Evolutionary conservation across 2,329 filamentous ascomycete species (phyloP).

Genomic region (Penicillium sp.): DNA sequence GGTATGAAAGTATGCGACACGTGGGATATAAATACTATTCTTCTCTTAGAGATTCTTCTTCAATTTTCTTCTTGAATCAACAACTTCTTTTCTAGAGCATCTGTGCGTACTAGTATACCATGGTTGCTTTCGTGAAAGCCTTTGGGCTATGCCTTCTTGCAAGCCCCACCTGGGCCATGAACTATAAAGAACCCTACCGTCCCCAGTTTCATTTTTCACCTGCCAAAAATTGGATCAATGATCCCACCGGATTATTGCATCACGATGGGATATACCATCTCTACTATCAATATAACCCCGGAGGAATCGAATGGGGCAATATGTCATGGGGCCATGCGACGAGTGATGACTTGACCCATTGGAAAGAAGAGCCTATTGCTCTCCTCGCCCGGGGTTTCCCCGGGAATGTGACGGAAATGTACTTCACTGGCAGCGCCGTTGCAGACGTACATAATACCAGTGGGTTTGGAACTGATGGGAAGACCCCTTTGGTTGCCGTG

Average conservation of each 20-base stretch:
- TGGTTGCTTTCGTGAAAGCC: not conserved
- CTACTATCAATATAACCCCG: slow-evolving; percentile 57
- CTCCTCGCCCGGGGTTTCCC: slow-evolving; percentile 50
- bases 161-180: slow-evolving; percentile 6
- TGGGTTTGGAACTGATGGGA: slow-evolving; percentile 65
- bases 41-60: not conserved
- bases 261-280: slow-evolving; percentile 51
- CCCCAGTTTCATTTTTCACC: slow-evolving; percentile 18
- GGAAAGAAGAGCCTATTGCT: slow-evolving; percentile 68
- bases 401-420: slow-evolving; percentile 47
- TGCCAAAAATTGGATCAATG: slow-evolving; percentile 11
- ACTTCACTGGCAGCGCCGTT: slow-evolving; percentile 62
- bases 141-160: slow-evolving; percentile 8
- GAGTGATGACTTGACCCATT: slow-evolving; percentile 54
- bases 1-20: slow-evolving; percentile 1
- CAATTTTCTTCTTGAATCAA: not conserved
- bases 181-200: slow-evolving; percentile 12
- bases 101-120: not conserved
- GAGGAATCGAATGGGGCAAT: slow-evolving; percentile 44
- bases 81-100: not conserved
- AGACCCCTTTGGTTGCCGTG: slow-evolving; percentile 66
- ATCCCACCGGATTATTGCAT: slow-evolving; percentile 3
- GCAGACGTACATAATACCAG: slow-evolving; percentile 68
- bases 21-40: slow-evolving; percentile 8
- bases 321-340: slow-evolving; percentile 57